These are phyloP conservation scores for Ceratocystis destructans DNA, from an alignment of 2,329 filamentous ascomycete species.

Conservation along the genomic window DNA sequence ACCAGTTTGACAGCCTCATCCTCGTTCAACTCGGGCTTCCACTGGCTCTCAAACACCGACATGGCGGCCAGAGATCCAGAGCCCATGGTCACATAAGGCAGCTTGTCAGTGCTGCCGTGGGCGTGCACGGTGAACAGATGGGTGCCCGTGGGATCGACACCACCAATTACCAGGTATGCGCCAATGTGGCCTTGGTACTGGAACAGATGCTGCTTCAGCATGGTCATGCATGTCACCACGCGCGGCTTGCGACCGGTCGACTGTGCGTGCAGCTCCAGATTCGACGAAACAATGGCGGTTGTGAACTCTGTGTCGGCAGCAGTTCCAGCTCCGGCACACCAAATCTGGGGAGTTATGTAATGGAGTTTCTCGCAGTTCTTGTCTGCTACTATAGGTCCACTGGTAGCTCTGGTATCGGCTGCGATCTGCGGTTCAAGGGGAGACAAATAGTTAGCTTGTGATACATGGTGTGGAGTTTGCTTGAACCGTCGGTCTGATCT, in stretches of 20 bases:
- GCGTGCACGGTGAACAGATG: conserved; percentile 98
- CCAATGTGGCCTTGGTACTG: conserved; percentile 95
- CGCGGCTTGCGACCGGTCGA: conserved; percentile 93
- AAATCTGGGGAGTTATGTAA: conserved; percentile 97
- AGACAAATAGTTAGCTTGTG: conserved; percentile 6
- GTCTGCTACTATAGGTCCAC: conserved; percentile 95
- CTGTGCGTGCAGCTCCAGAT: conserved; percentile 92
- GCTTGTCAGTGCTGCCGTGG: conserved; percentile 95
- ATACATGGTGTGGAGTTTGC: not conserved
- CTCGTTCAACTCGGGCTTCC: conserved; percentile 64
- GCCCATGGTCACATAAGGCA: conserved; percentile 98
- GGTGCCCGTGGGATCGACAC: conserved; percentile 86
- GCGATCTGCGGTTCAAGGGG: conserved; percentile 67
- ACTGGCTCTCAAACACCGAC: conserved; percentile 94
- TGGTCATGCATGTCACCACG: conserved; percentile 97
- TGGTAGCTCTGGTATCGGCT: conserved; percentile 93
- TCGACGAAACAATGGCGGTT: conserved; percentile 93
- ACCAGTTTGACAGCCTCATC: conserved; percentile 74
- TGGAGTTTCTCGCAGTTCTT: conserved; percentile 99
- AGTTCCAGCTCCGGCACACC: conserved; percentile 96
- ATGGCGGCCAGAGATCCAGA: conserved; percentile 92
- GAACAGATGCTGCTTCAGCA: conserved; percentile 99
- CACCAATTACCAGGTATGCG: conserved; percentile 92
- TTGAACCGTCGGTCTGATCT: not conserved
- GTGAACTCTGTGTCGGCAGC: conserved; percentile 99